Base-by-base conservation (phyloP, 768 basidiomycete genomes). In the Trametes elegans region DNA sequence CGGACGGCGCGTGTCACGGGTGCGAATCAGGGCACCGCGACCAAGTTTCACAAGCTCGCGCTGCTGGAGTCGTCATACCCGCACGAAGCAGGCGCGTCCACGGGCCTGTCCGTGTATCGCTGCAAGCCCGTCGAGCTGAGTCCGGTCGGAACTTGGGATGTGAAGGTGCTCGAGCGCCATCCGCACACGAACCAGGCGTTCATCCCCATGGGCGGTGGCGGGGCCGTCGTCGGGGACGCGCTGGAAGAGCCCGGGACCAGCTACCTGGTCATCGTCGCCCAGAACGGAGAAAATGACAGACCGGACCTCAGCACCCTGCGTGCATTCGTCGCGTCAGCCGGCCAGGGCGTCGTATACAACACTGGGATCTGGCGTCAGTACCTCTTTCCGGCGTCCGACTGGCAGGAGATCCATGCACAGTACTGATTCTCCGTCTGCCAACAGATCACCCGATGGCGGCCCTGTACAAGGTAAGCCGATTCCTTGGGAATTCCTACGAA, bases 371-470 rank as follows among this genome's bases (percentile, higher is more conserved):
- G 97, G 95, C 95, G 93, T 96, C 62, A 79, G 93, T 87, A 19
- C 36, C 52, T 7, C 5, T 13, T 13, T 19, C 18, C 27, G 32
- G 39, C 48, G 36, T 40, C 7, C 5, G 18, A 40, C 18, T 21
- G 36, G 34, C 13, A 7, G 18, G 23, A 31, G 39, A 42, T 35
- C 9, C 38, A 16, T 51, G 34, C 51, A 5, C 32, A 23, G 14
- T 16, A 9, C 27, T 31, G 21, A 39, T 19, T 34, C 8, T 19
- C 36, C 51, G 16, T 18, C 18, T 16, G 11, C 36, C 6, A 19
- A 23, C 67, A 95, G 93, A 98, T 72, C 94, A 97, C 76, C 94
- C 96, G 2, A 90, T 96, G 82, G 85, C 93, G 21, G 86, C 88
- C 3, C 68, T 94, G 49, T 80, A 81, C 62, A 82, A 82, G 75